Evolutionary conservation across 805 yeast genomes (phyloP), one percentile per base, ranked within the genome.

Genomic region (Grigorovia jiainica): DNA sequence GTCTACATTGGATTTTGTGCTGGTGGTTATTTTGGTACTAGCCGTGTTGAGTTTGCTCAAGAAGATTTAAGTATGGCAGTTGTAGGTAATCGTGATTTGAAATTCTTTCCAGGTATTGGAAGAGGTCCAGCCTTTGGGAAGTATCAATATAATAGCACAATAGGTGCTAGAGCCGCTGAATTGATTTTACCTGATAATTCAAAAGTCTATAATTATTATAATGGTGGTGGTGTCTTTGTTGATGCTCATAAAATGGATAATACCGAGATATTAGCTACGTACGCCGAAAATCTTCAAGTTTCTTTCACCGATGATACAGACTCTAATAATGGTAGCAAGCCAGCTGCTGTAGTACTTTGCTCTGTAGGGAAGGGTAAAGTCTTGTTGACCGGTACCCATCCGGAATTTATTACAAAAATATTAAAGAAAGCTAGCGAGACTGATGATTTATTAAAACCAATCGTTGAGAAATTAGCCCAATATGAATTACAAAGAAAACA

Each of bases 221-320:
- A 92, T 51, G 99, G 99, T 5, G 99, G 98, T 24, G 82, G 85
- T 2, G 71, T 82, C 10, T 90, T 92, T 64, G 79, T 81, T 10
- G 82, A 85, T 57, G 89, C 95, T 1, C 73, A 75, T 2, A 66
- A 68, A 38, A 74, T 66, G 51, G 61, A 66, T 5, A 71, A 75
- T 37, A 87, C 83, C 2, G 82, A 84, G 47, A 74, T 90, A 0
- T 60, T 92, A 36, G 95, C 96, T 0, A 60, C 71, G 4, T 92
- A 84, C 55, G 55, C 55, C 0, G 85, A 75, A 1, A 61, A 65
- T 0, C 53, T 78, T 0, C 82, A 79, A 38, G 79, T 83, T 7
- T 65, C 63, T 3, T 61, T 61, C 5, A 54, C 58, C 4, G 53
- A 51, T 31, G 16, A 35, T 4, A 25, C 38, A 10, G 38, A 3